These are phyloP conservation scores for Russula dissimulans DNA, from an alignment of 768 basidiomycete species.

Conservation along the genomic window DNA sequence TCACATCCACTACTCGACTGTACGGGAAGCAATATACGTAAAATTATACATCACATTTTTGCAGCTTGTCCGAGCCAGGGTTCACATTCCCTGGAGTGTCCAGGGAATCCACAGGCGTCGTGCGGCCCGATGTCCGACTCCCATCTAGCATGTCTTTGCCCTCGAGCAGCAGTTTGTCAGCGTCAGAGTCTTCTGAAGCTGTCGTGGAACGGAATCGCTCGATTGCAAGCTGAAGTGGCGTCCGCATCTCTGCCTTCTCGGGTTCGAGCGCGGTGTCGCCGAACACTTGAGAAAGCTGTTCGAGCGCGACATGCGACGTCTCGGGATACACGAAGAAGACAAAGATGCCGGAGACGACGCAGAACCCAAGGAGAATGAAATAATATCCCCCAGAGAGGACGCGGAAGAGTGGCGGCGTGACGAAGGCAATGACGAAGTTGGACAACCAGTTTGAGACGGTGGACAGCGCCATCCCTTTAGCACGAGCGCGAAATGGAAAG, in stretches of 20 bases:
- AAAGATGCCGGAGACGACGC: slow-evolving; percentile 35
- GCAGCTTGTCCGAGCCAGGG: neutral
- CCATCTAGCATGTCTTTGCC: neutral
- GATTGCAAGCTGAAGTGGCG: neutral
- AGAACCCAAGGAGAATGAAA: slow-evolving; percentile 42
- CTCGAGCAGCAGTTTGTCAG: neutral
- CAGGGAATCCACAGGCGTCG: neutral
- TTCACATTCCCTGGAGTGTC: neutral
- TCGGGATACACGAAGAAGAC: slow-evolving; percentile 44
- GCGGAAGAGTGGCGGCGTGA: slow-evolving; percentile 52
- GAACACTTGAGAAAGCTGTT: slow-evolving; percentile 42
- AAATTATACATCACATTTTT: neutral
- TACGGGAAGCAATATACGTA: neutral
- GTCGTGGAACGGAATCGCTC: neutral
- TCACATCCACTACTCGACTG: neutral
- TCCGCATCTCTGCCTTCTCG: neutral
- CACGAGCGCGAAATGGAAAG: slow-evolving; percentile 27
- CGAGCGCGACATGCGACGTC: slow-evolving; percentile 38
- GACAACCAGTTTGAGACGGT: slow-evolving; percentile 26
- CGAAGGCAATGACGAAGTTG: slow-evolving; percentile 37
- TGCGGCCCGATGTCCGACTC: slow-evolving; percentile 5
- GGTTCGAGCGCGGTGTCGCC: slow-evolving; percentile 27
- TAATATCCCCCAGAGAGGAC: slow-evolving; percentile 39
- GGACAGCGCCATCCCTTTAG: slow-evolving; percentile 29
- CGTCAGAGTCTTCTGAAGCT: neutral